Base-by-base conservation (phyloP, 2,329 filamentous ascomycete species). In the Cladophialophora immunda region DNA sequence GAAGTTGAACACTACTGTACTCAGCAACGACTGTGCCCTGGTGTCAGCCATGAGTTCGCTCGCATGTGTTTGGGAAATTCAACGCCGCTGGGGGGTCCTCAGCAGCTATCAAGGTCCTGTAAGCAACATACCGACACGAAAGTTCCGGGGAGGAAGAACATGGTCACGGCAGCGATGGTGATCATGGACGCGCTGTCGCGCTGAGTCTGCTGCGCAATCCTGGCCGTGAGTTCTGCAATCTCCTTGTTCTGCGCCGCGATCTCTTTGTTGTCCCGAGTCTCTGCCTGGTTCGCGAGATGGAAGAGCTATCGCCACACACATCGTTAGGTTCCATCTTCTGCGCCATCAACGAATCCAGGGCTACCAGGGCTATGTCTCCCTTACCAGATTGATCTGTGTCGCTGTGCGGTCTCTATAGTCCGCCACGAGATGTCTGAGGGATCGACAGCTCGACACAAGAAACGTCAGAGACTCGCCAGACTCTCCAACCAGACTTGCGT, bases 141-240 rank as follows among this genome's bases (percentile, higher is more conserved):
- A 9, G 41, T 60, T 17, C 58, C 58, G 47, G 58, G 58, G 1
- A 60, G 45, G n/a, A 60, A 52, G 45, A 60, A 52, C 58, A 60
- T 60, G 29, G 58, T 60, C 27, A 60, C 58, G 19, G 58, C 58
- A 2, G 58, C 58, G 29, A 60, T 52, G 25, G 58, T 52, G 27
- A 52, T 60, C 58, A 60, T 60, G 27, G 58, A 50, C 7, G 58
- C 58, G 15, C 58, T 60, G 29, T 60, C 58, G 4, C 45, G 41
- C n/a, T 36, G 58, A 27, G 58, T 52, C 45, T 52, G 58, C 58
- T 60, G 41, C 11, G 58, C 58, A 11, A 60, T 50, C n/a, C 45
- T 36, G 17, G 58, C 58, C 29, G 58, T 60, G 17, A 52, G 30
- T 19, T 47, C 58, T 13, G 58, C 58, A 32, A 60, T 60, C 30